phyloP scores from a whole-genome alignment of 345 rosid genomes.

The Lagerstroemia speciosa region DNA sequence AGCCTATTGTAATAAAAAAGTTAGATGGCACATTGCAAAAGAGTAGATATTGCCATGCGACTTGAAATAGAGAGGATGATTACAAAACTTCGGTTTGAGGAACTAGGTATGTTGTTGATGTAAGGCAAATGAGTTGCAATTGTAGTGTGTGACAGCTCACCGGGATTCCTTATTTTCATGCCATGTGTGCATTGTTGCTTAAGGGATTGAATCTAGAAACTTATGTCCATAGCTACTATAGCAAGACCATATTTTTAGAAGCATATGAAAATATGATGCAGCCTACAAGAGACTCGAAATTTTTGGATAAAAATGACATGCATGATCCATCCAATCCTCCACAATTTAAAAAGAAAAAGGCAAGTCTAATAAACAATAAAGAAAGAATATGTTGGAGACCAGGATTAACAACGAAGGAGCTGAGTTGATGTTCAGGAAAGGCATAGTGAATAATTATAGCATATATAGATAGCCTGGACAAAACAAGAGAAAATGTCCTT shows the following conservation, averaged over 20 bases:
- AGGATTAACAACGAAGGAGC: too few relatives aligned
- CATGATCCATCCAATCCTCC: neutral
- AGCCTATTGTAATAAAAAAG: neutral
- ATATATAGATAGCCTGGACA: too few relatives aligned
- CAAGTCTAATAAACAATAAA: too few relatives aligned
- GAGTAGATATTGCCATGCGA: neutral
- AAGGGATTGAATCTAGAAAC: neutral
- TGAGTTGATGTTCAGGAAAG: too few relatives aligned
- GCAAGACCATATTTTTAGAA: neutral
- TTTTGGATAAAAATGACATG: neutral
- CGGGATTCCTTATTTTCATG: neutral
- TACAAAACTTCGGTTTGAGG: neutral
- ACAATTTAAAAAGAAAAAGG: too few relatives aligned
- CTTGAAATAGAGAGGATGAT: neutral
- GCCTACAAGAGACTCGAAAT: neutral
- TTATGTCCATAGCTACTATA: neutral
- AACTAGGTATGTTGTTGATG: neutral
- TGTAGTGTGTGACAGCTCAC: neutral
- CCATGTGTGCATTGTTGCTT: neutral
- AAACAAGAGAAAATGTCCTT: too few relatives aligned
- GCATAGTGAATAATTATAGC: too few relatives aligned
- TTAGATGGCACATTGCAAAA: neutral
- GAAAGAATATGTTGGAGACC: too few relatives aligned
- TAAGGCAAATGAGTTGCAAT: neutral
- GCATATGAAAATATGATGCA: neutral